Base-by-base conservation (phyloP, 371 early-diverging fungal species). In the Lichtheimia hyalospora region DNA sequence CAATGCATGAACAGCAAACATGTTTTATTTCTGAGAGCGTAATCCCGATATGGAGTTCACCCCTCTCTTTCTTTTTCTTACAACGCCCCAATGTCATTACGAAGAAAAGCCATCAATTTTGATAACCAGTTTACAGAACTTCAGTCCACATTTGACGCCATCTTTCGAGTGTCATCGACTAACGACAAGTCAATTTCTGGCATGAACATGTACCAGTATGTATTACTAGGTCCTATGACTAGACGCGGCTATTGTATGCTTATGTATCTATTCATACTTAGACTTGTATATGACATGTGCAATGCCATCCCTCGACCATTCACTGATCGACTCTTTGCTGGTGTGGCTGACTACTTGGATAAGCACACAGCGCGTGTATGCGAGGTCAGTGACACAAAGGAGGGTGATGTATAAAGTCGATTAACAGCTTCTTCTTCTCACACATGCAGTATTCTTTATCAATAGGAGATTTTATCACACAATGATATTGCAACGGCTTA, bases 401-500 rank as follows among this genome's bases (percentile, higher is more conserved):
- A n/a, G 5, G 52, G 27, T 46, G 15, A 4, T n/a, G n/a, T n/a
- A n/a, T 23, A 3, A 8, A 8, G 55, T 10, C 34, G 10, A 34
- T 34, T 34, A 34, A 34, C 34, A 34, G 10, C 8, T 34, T 8
- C 10, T 34, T 34, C 10, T 8, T 34, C 34, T 34, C 34, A 34
- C 34, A 34, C 34, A 34, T 34, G 34, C 56, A 44, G 15, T 23
- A 56, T 8, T 46, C 15, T 16, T 23, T 34, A 10, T 46, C 43
- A 34, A 6, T 61, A 88, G 88, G 60, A 63, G 8, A 86, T 92
- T 54, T 60, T 89, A 49, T 66, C 62, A 5, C 84, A 84, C 54
- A 87, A 88, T 55, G 91, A 92, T 61, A 67, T 91, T 23, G 88
- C 90, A 2, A 74, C 86, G 7, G 76, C 88, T 4, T 95, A 93